Evolutionary conservation across 495 filamentous ascomycete species (phyloP).

Genomic region (Neurospora sp.): DNA sequence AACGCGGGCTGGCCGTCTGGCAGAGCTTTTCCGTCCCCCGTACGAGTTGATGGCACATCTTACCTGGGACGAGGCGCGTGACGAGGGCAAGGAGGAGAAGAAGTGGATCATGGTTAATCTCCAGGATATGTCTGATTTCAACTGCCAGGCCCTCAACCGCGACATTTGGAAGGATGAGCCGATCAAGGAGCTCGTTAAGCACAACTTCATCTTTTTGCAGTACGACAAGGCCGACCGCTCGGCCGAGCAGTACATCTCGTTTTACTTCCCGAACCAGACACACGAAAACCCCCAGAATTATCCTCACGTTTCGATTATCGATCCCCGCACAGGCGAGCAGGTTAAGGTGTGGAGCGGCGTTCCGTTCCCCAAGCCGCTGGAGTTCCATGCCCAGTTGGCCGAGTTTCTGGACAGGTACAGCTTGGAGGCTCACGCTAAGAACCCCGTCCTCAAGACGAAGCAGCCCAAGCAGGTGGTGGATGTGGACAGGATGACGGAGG

Average conservation of each 20-base stretch:
- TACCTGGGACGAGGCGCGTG: conserved; percentile 69
- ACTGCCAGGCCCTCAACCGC: conserved; percentile 85
- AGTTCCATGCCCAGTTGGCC: conserved; percentile 83
- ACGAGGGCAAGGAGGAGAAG: conserved; percentile 71
- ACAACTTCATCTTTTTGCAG: conserved; percentile 94
- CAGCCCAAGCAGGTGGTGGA: conserved; percentile 57
- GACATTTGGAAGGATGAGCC: conserved; percentile 86
- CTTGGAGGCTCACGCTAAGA: conserved; percentile 74
- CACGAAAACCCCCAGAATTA: conserved; percentile 65
- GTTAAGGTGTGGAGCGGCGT: conserved; percentile 90
- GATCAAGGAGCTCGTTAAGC: conserved; percentile 68
- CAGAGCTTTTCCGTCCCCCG: conserved; percentile 85
- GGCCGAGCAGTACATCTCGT: conserved; percentile 70
- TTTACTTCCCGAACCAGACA: conserved; percentile 71
- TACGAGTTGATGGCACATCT: conserved; percentile 72
- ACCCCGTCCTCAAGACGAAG: conserved; percentile 79
- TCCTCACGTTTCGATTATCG: conserved; percentile 90
- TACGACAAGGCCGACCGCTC: conserved; percentile 71
- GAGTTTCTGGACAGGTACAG: conserved; percentile 96
- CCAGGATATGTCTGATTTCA: conserved; percentile 82
- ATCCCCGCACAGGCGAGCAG: conserved; percentile 92
- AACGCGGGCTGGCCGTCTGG: conserved; percentile 44
- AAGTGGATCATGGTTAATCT: conserved; percentile 96
- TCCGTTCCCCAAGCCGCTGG: conserved; percentile 62
- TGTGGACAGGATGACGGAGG: conserved; percentile 84